These are phyloP conservation scores for Lathyrus sativus DNA, from an alignment of 306 rosid genomes.

Conservation along the genomic window DNA sequence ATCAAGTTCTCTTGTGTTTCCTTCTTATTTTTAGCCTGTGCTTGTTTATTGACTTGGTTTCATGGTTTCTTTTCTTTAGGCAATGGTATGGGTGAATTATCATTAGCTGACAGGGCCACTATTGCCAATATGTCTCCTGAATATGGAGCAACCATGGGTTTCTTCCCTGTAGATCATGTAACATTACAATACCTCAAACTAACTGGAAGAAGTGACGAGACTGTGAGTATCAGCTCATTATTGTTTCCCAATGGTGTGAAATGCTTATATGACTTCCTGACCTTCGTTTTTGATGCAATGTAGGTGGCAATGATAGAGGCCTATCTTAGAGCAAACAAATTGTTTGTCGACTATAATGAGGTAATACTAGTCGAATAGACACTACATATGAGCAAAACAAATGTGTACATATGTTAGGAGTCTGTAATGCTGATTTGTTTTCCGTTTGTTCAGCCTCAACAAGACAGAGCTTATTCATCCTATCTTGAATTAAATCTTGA, in stretches of 20 bases:
- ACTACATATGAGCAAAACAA: background rate
- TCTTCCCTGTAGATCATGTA: constrained; percentile 92
- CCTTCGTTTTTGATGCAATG: constrained; percentile 30
- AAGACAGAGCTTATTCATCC: constrained; percentile 84
- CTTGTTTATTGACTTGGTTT: constrained; percentile 16
- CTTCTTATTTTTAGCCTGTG: background rate
- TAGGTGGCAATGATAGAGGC: constrained; percentile 90
- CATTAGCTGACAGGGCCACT: constrained; percentile 92
- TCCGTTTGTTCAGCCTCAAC: constrained; percentile 64
- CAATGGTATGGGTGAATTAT: constrained; percentile 77
- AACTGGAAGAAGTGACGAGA: constrained; percentile 88
- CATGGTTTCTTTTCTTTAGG: constrained; percentile 54
- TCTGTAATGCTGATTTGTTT: constrained; percentile 38
- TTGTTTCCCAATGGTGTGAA: constrained; percentile 37
- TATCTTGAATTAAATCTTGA: constrained; percentile 74
- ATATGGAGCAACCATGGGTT: constrained; percentile 98
- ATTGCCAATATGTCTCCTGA: constrained; percentile 97
- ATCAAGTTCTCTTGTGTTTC: constrained; percentile 21
- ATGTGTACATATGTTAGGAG: constrained; percentile 15
- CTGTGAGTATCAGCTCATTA: constrained; percentile 56
- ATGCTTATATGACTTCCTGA: constrained; percentile 27
- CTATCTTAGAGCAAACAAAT: constrained; percentile 81
- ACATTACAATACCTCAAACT: constrained; percentile 86
- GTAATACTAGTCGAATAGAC: constrained; percentile 37
- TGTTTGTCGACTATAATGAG: constrained; percentile 86